Evolutionary conservation across 345 rosid genomes (phyloP).

Genomic region (Diplotaxis tenuifolia): DNA sequence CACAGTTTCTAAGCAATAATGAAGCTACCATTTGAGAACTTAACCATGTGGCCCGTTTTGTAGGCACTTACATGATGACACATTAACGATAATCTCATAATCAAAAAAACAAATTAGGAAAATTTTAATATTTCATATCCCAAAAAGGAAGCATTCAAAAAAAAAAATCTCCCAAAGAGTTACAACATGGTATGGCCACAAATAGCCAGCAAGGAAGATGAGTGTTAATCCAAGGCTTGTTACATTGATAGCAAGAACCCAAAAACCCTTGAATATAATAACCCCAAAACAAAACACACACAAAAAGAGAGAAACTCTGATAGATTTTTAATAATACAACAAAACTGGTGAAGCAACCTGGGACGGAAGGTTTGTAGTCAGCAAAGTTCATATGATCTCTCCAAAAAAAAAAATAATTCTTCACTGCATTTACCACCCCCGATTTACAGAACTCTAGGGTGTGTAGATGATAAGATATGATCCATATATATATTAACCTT

Average conservation of each 20-base stretch:
- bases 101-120: neutral
- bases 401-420: slow-evolving; percentile 24
- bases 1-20: neutral
- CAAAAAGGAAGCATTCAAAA: slow-evolving; percentile 15
- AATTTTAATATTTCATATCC: neutral
- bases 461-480: slow-evolving; percentile 21
- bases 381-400: slow-evolving; percentile 30
- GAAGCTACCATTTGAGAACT: neutral
- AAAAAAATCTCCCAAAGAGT: slow-evolving; percentile 25
- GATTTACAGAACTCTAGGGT: slow-evolving; percentile 34
- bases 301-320: neutral
- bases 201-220: slow-evolving; percentile 18
- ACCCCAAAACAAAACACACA: slow-evolving; percentile 8
- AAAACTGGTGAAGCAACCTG: slow-evolving; percentile 38
- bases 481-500: slow-evolving; percentile 18
- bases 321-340: slow-evolving; percentile 35
- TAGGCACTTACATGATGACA: neutral
- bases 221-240: slow-evolving; percentile 36
- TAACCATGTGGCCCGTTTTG: neutral
- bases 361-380: slow-evolving; percentile 18
- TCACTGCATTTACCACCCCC: slow-evolving; percentile 33
- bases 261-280: slow-evolving; percentile 31
- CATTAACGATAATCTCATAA: neutral
- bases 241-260: slow-evolving; percentile 37
- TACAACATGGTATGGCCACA: slow-evolving; percentile 30